Evolutionary conservation across 2,329 filamentous ascomycete genomes (phyloP), one percentile per base, ranked within the genome.

Genomic region (Pseudocercospora ulei): DNA sequence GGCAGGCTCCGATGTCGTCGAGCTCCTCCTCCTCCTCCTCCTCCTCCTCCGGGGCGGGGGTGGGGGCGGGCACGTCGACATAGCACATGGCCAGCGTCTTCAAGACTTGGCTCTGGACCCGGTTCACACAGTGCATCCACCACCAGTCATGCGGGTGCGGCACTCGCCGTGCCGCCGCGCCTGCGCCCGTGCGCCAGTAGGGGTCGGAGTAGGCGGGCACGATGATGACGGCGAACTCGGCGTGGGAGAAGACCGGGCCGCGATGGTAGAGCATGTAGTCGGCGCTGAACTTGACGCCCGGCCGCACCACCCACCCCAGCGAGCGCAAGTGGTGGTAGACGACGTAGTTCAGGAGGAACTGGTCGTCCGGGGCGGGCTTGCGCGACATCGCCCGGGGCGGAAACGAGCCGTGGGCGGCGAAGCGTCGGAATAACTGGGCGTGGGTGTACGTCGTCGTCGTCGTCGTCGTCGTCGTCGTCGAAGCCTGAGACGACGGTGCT

Each of bases 251-350:
- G 0, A 90, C 88, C 0, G 90, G 90, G 0, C 90, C 90, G 12
- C 86, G 80, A 40, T 85, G 79, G 63, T 98, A 98, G 5, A 98
- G 72, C n/a, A 98, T 67, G 67, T 84, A 95, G 61, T 98, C 90
- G 6, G 86, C 82, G 13, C 83, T 84, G 53, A 98, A 98, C 57
- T 98, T 98, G 58, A 93, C 79, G 22, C 90, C 92, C 3, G 82
- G 78, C 8, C 92, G 80, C 0, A 92, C 81, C 1, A 95, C 84
- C 88, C 90, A 98, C 14, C 90, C 90, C 0, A 96, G 70, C 0
- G 86, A 93, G 23, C 90, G 80, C 65, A 94, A 98, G 59, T 98
- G 88, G 58, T 98, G 90, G 60, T 94, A 98, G 11, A 84, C 84
- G 7, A 77, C 78, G 56, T 96, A 98, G 41, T 84, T 79, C 1